Evolutionary conservation across 352 stramenopile genomes (phyloP).

Genomic region (Phytophthora cactorum): DNA sequence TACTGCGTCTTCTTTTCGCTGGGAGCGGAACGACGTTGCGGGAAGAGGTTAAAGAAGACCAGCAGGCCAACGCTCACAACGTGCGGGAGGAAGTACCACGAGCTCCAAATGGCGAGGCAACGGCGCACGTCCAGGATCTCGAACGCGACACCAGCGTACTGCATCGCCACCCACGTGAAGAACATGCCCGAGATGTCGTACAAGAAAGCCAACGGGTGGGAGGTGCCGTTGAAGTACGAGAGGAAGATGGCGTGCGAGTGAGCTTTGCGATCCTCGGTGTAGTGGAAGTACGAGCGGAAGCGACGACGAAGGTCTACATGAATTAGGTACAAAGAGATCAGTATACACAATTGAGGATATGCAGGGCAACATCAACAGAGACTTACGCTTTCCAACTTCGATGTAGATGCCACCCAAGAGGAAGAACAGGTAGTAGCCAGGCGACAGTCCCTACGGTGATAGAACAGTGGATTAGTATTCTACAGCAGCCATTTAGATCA

Average conservation of each 20-base stretch:
- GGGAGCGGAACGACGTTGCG: constrained; percentile 42
- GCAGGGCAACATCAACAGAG: neutral
- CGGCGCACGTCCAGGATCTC: constrained; percentile 83
- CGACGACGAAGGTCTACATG: constrained; percentile 71
- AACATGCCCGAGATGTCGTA: constrained; percentile 80
- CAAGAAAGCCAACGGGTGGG: constrained; percentile 75
- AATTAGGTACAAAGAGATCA: neutral
- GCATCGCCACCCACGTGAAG: constrained; percentile 85
- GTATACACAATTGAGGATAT: neutral
- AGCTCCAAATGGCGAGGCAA: constrained; percentile 78
- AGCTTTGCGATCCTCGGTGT: constrained; percentile 82
- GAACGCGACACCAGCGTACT: constrained; percentile 87
- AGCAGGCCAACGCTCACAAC: constrained; percentile 64
- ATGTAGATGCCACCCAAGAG: constrained; percentile 86
- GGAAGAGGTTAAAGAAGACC: constrained; percentile 67
- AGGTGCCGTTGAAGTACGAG: constrained; percentile 78
- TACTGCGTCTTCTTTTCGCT: constrained; percentile 61
- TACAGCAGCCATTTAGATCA: neutral
- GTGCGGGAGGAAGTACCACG: constrained; percentile 86
- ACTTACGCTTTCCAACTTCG: constrained; percentile 84
- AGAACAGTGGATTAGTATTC: constrained; percentile 21
- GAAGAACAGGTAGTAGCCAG: constrained; percentile 90
- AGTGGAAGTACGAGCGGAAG: constrained; percentile 82
- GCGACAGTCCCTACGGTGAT: constrained; percentile 68
- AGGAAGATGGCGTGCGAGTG: constrained; percentile 84